Conservation (phyloP, 192 early-diverging fungal genomes). For the Kappamyces sp. region DNA sequence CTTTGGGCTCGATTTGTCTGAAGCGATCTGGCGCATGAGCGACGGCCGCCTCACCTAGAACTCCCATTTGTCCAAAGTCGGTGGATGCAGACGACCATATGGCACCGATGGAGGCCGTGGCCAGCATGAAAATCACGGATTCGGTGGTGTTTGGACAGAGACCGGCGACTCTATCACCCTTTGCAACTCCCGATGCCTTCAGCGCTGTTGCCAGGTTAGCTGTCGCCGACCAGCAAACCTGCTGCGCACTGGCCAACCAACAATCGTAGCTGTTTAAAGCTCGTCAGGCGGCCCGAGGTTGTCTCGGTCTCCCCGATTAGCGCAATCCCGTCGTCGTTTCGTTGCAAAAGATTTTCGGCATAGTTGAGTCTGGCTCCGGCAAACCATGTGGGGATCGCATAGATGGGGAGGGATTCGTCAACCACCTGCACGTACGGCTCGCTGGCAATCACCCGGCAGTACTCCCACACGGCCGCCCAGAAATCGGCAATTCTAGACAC, state of each 20-base stretch:
- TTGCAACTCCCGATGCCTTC: slow-evolving; percentile 57
- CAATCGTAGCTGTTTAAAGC: slow-evolving; percentile 66
- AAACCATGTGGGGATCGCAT: slow-evolving; percentile 89
- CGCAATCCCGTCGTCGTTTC: slow-evolving; percentile 33
- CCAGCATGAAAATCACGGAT: slow-evolving; percentile 51
- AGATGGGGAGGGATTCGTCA: slow-evolving; percentile 69
- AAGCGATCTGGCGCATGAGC: slow-evolving; percentile 84
- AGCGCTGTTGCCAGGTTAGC: slow-evolving; percentile 40
- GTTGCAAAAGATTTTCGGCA: slow-evolving; percentile 79
- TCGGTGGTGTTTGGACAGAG: slow-evolving; percentile 86
- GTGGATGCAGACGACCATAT: slow-evolving; percentile 93
- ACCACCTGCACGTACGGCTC: slow-evolving; percentile 48
- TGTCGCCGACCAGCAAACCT: too few relatives aligned
- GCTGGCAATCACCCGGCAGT: slow-evolving; percentile 50
- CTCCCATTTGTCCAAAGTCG: slow-evolving; percentile 85
- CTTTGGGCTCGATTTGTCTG: slow-evolving; percentile 81
- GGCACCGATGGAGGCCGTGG: slow-evolving; percentile 68
- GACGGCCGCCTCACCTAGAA: neutral
- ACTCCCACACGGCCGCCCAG: slow-evolving; percentile 86
- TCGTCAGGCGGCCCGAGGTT: slow-evolving; percentile 32
- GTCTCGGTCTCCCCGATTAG: slow-evolving; percentile 44
- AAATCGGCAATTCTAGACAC: slow-evolving; percentile 67
- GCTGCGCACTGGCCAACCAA: slow-evolving; percentile 63
- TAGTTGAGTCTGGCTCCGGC: slow-evolving; percentile 75
- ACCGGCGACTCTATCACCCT: slow-evolving; percentile 81